These are phyloP conservation scores for Fusarium ramigenum DNA, from an alignment of 2,329 filamentous ascomycete species.

Conservation along the genomic window DNA sequence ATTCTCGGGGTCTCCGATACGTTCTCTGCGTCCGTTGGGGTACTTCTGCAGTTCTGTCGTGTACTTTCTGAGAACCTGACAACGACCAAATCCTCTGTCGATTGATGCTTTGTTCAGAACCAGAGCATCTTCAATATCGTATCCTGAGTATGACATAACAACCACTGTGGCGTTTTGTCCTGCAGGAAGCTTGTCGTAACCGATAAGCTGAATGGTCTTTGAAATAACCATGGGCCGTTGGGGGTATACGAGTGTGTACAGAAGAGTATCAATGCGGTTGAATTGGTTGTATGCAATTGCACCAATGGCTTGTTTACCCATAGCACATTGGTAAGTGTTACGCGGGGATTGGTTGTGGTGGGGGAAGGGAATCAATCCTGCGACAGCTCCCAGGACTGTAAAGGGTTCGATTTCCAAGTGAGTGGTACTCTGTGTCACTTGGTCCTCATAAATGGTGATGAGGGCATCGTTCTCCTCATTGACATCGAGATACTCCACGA, in stretches of 20 bases:
- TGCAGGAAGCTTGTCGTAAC: constrained; percentile 96
- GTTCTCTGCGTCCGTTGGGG: constrained; percentile 77
- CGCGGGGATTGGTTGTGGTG: constrained; percentile 98
- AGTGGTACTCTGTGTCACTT: constrained; percentile 84
- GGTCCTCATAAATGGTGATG: constrained; percentile 87
- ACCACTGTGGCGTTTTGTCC: constrained; percentile 97
- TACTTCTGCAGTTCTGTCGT: constrained; percentile 88
- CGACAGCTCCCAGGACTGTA: constrained; percentile 93
- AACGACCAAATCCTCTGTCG: constrained; percentile 94
- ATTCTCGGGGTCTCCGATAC: constrained; percentile 66
- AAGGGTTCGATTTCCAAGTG: constrained; percentile 99
- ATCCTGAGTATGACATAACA: constrained; percentile 99
- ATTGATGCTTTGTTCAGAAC: constrained; percentile 96
- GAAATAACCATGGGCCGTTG: constrained; percentile 98
- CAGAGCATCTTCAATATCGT: constrained; percentile 98
- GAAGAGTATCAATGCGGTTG: constrained; percentile 92
- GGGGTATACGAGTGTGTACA: constrained; percentile 97
- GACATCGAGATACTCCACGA: constrained; percentile 96
- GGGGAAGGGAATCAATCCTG: constrained; percentile 95
- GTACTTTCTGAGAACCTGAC: constrained; percentile 98
- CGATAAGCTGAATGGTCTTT: constrained; percentile 93
- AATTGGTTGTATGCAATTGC: constrained; percentile 99
- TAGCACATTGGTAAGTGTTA: constrained; percentile 99
- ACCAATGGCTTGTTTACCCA: constrained; percentile 99
- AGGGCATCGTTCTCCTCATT: constrained; percentile 98